Conservation (phyloP, 768 basidiomycete genomes). For the Naganishia onofrii region DNA sequence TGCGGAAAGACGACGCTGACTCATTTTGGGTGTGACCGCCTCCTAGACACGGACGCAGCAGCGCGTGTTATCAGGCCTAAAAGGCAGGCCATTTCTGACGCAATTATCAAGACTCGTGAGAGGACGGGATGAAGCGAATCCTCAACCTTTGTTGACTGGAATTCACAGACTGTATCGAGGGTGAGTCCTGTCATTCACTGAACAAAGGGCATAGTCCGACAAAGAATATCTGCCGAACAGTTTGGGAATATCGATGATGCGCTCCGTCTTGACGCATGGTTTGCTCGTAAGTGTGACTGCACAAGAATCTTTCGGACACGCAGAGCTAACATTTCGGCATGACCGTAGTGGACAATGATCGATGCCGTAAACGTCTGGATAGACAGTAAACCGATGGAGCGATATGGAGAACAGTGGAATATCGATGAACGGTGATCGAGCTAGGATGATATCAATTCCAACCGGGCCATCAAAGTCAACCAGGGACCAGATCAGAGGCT, state of each 20-base stretch:
- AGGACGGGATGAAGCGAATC: slow-evolving; percentile 75
- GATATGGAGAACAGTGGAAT: slow-evolving; percentile 27
- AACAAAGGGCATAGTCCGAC: neutral
- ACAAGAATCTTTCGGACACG: neutral
- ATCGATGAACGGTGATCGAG: neutral
- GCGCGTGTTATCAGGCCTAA: slow-evolving; percentile 76
- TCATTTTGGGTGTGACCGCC: neutral
- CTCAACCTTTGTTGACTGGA: slow-evolving; percentile 66
- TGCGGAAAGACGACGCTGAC: neutral
- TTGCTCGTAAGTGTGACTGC: slow-evolving; percentile 55
- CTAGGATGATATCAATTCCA: neutral
- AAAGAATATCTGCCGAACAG: slow-evolving; percentile 26
- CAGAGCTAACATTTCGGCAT: neutral
- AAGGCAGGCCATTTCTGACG: slow-evolving; percentile 66
- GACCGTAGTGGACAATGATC: slow-evolving; percentile 73
- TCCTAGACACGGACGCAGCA: slow-evolving; percentile 87
- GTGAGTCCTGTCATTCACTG: slow-evolving; percentile 56
- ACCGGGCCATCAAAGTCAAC: neutral
- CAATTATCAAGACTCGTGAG: slow-evolving; percentile 76
- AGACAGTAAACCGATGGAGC: slow-evolving; percentile 47
- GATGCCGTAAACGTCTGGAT: slow-evolving; percentile 56
- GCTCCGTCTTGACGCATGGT: slow-evolving; percentile 90
- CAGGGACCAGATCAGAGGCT: too few species aligned
- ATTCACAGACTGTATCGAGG: slow-evolving; percentile 85
- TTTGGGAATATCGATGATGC: slow-evolving; percentile 71